These are phyloP conservation scores for Pseudoperonospora humuli DNA, from an alignment of 352 stramenopile genomes.

Conservation along the genomic window DNA sequence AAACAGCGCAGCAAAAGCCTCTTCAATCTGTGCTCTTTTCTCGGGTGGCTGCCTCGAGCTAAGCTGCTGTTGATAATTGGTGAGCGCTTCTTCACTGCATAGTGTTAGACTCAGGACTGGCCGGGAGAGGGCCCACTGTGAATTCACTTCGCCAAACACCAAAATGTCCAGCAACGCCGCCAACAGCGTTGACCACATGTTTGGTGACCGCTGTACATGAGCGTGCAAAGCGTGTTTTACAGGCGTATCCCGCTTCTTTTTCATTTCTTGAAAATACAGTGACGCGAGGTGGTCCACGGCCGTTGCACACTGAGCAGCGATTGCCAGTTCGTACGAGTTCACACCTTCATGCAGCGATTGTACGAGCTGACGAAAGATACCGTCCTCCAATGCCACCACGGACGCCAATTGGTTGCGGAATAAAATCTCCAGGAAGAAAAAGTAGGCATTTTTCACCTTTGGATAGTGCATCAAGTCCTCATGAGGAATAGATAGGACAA, in stretches of 20 bases:
- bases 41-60: slow-evolving; percentile 88
- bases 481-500: slow-evolving; percentile 92
- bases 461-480: slow-evolving; percentile 95
- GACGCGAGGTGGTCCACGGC: slow-evolving; percentile 91
- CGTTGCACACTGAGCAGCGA: slow-evolving; percentile 92
- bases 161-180: slow-evolving; percentile 95
- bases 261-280: slow-evolving; percentile 95
- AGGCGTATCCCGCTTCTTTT: slow-evolving; percentile 93
- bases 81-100: slow-evolving; percentile 88
- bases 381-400: slow-evolving; percentile 88
- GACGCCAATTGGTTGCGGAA: slow-evolving; percentile 96
- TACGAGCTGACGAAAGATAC: slow-evolving; percentile 94
- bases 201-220: slow-evolving; percentile 89
- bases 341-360: slow-evolving; percentile 88
- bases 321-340: slow-evolving; percentile 87
- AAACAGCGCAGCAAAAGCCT: slow-evolving; percentile 95
- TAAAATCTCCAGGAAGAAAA: slow-evolving; percentile 96
- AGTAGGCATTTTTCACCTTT: slow-evolving; percentile 97
- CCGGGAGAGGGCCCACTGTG: slow-evolving; percentile 96
- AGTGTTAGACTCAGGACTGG: slow-evolving; percentile 97
- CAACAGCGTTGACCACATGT: slow-evolving; percentile 83
- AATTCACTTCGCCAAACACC: slow-evolving; percentile 94
- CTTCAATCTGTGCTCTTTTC: slow-evolving; percentile 91
- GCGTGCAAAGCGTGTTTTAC: slow-evolving; percentile 89
- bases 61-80: slow-evolving; percentile 93